Percentiles rank a stretch among this genome's conserved stretches.
phyloP scores from a whole-genome alignment of 257 asterid species.

The Solanum tacnaense region DNA sequence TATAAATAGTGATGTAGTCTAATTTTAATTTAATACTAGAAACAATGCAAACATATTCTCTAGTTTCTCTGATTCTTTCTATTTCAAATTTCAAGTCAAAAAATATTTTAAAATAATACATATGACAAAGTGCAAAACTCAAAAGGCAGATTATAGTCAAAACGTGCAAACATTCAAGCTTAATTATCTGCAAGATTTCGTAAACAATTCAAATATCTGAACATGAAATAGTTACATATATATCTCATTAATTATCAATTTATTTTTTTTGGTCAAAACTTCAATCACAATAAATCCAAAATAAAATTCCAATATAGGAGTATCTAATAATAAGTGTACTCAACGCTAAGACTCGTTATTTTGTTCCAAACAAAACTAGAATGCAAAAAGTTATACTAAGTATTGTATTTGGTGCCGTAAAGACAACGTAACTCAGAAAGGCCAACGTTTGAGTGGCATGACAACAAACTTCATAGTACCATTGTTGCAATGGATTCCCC shows the following conservation, averaged over 20 bases:
- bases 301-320: background rate
- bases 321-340: background rate
- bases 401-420: background rate
- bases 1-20: background rate
- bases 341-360: background rate
- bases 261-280: background rate
- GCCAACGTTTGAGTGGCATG: constrained; percentile 48
- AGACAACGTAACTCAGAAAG: background rate
- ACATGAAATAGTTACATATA: background rate
- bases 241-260: background rate
- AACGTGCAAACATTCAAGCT: background rate
- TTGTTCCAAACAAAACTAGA: background rate
- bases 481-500: constrained; percentile 48
- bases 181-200: too few relatives aligned
- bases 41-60: background rate
- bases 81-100: background rate
- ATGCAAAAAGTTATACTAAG: background rate
- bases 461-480: constrained; percentile 75
- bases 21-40: background rate
- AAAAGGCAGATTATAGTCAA: background rate
- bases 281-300: background rate
- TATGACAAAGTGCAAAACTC: background rate
- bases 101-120: background rate
- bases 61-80: background rate
- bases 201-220: background rate